A percentile compares a stretch with the other conserved stretches of the same genome.
phyloP scores from a whole-genome alignment of 805 yeast genomes.

The Wickerhamiella bombiphila region DNA sequence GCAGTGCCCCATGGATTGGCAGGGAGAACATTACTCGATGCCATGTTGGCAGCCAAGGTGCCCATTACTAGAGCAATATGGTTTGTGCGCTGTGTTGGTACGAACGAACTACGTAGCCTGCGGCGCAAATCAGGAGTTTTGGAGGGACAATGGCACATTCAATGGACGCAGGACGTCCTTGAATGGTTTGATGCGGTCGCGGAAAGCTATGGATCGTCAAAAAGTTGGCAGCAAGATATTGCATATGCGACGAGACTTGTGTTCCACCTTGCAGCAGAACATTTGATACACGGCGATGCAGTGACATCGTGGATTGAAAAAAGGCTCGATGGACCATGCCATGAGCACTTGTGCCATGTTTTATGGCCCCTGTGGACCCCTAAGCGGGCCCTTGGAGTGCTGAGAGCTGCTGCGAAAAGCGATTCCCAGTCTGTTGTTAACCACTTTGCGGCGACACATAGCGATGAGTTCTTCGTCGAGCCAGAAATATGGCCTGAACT shows the following conservation, averaged over 20 bases:
- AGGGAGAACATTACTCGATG: constrained; percentile 58
- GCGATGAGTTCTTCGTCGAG: constrained; percentile 4
- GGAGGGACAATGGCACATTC: constrained; percentile 43
- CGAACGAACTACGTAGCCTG: constrained; percentile 53
- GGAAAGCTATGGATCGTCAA: background rate
- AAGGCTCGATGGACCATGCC: background rate
- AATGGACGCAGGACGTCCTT: constrained; percentile 80
- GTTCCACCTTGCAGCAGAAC: constrained; percentile 54
- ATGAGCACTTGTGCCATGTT: background rate
- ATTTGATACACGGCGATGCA: constrained; percentile 43
- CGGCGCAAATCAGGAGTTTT: constrained; percentile 28
- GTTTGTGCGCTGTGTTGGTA: constrained; percentile 78
- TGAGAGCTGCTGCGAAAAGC: background rate
- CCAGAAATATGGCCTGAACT: constrained; percentile 10
- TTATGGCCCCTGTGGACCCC: constrained; percentile 1
- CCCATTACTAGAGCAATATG: constrained; percentile 78
- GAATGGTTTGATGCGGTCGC: constrained; percentile 18
- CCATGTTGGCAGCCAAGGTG: constrained; percentile 47
- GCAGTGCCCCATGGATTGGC: constrained; percentile 86
- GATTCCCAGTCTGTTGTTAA: background rate
- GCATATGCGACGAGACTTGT: constrained; percentile 46
- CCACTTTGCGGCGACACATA: background rate
- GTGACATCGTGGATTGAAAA: constrained; percentile 46
- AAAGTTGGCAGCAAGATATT: constrained; percentile 35
- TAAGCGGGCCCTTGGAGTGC: background rate